phyloP scores from a whole-genome alignment of 257 asterid species.

The Scutellaria barbata region DNA sequence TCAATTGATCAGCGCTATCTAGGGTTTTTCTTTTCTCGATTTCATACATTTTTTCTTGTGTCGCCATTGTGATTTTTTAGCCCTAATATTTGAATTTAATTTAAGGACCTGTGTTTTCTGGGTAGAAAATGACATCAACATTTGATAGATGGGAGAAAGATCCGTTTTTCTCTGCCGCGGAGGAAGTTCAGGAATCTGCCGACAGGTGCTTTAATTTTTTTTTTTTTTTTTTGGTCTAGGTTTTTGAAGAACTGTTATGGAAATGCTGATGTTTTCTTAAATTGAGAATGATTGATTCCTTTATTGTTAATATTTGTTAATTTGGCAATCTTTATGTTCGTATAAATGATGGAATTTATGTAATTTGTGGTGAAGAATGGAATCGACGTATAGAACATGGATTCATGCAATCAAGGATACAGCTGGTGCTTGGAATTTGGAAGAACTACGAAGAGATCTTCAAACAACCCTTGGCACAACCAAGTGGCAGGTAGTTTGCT shows the following conservation, averaged over 20 bases:
- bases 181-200: constrained; percentile 95
- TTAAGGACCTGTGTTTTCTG: constrained; percentile 13
- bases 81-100: constrained; percentile 32
- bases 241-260: constrained; percentile 6
- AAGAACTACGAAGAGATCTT: constrained; percentile 79
- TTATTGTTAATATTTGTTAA: not conserved
- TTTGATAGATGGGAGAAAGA: constrained; percentile 96
- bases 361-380: constrained; percentile 70
- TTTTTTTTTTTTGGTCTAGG: constrained; percentile 12
- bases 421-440: constrained; percentile 64
- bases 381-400: constrained; percentile 90
- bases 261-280: constrained; percentile 4
- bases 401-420: constrained; percentile 69
- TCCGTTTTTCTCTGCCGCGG: constrained; percentile 92
- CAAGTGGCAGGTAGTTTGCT: constrained; percentile 84
- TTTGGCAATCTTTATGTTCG: not conserved
- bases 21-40: constrained; percentile 35
- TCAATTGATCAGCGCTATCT: constrained; percentile 33
- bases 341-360: constrained; percentile 17
- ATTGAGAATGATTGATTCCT: not conserved
- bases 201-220: constrained; percentile 60
- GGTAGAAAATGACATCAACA: constrained; percentile 59
- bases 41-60: not conserved
- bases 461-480: constrained; percentile 83
- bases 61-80: constrained; percentile 35